Conservation (phyloP, 805 yeast species). For the Candida nemodendra region DNA sequence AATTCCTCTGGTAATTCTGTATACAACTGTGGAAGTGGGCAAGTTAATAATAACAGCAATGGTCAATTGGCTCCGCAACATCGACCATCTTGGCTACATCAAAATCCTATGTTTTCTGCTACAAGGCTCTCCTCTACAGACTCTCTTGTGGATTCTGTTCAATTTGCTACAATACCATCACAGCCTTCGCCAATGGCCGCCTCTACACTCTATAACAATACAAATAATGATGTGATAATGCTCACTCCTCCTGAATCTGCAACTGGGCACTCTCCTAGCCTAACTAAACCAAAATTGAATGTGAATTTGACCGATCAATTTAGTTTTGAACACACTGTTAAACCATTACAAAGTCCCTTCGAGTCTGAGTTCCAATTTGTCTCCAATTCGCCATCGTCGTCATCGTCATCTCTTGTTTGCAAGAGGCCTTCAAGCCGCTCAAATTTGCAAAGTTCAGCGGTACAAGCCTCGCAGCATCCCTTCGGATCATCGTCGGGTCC, state of each 20-base stretch:
- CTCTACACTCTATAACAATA: conserved; percentile 6
- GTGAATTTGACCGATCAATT: conserved; percentile 17
- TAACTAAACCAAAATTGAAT: conserved; percentile 12
- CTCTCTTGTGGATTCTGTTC: conserved; percentile 34
- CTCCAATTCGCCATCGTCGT: conserved; percentile 1
- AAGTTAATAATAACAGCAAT: conserved; percentile 2
- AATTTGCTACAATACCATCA: conserved; percentile 15
- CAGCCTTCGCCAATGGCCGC: conserved; percentile 9
- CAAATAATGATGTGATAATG: conserved; percentile 15
- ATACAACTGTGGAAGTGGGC: conserved; percentile 6
- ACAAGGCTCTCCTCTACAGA: conserved; percentile 34
- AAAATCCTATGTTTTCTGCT: conserved; percentile 30
- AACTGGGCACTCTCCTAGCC: conserved; percentile 13
- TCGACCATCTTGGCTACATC: conserved; percentile 37
- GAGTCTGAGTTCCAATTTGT: conserved; percentile 16
- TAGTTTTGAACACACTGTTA: conserved; percentile 19
- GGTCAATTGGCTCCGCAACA: conserved; percentile 11
- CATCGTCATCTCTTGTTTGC: conserved; percentile 7
- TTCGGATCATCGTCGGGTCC: not conserved
- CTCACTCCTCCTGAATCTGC: conserved; percentile 23
- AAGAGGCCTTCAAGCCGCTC: conserved; percentile 5
- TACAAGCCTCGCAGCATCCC: conserved; percentile 1
- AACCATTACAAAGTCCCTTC: conserved; percentile 28
- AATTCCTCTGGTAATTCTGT: conserved; percentile 14
- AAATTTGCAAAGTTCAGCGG: conserved; percentile 5